Evolutionary conservation across 2,329 filamentous ascomycete genomes (phyloP).

Genomic region (Fusarium cyanostomum): DNA sequence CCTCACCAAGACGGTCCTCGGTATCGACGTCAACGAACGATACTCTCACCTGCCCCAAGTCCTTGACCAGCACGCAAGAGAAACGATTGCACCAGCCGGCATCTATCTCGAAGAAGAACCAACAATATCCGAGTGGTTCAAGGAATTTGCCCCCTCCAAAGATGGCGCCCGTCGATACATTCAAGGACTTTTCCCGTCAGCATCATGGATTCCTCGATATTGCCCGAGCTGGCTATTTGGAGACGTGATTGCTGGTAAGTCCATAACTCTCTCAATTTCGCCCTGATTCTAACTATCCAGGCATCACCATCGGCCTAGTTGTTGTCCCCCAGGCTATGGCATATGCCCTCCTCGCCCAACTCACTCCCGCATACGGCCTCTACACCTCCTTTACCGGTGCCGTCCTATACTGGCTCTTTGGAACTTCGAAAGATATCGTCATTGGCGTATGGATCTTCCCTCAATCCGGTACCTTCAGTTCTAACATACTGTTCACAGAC

Average conservation of each 20-base stretch:
- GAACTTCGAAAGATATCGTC: constrained; percentile 86
- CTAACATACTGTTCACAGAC: constrained; percentile 55
- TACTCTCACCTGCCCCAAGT: constrained; percentile 39
- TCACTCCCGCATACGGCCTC: constrained; percentile 75
- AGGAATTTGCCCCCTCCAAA: constrained; percentile 61
- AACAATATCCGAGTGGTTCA: constrained; percentile 69
- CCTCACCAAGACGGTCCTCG: constrained; percentile 43
- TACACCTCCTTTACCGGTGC: constrained; percentile 88
- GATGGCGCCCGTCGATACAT: constrained; percentile 61
- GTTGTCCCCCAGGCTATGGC: constrained; percentile 85
- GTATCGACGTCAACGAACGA: constrained; percentile 45
- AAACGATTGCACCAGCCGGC: constrained; percentile 41
- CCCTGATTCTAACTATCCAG: constrained; percentile 50
- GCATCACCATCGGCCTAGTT: constrained; percentile 67
- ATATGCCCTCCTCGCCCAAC: constrained; percentile 75
- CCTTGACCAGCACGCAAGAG: constrained; percentile 40
- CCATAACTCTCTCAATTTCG: constrained; percentile 46
- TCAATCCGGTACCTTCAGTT: neutral
- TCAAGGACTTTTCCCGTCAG: constrained; percentile 68
- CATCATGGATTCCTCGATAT: constrained; percentile 75
- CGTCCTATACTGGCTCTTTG: constrained; percentile 83
- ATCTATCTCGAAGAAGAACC: constrained; percentile 71
- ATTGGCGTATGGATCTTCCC: constrained; percentile 63
- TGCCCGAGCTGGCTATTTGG: constrained; percentile 77
- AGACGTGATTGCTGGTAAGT: constrained; percentile 74